These are phyloP conservation scores for Beta macrorhiza DNA, from an alignment of 179 eudicot species.

Conservation along the genomic window DNA sequence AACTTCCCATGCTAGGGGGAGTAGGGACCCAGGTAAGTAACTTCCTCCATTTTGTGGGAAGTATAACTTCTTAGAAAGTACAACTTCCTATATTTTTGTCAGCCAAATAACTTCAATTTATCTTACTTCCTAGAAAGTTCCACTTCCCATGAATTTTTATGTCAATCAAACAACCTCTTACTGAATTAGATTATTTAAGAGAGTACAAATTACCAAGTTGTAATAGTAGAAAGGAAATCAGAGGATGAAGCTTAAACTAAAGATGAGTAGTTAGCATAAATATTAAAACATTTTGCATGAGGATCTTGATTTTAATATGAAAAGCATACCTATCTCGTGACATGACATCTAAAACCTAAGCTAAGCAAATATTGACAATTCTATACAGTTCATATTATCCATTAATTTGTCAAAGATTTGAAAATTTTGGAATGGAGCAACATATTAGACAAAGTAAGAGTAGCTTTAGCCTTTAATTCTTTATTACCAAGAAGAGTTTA, in stretches of 20 bases:
- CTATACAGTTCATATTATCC: background rate
- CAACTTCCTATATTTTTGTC: too few relatives aligned
- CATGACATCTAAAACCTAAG: background rate
- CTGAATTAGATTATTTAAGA: too few relatives aligned
- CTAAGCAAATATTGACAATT: background rate
- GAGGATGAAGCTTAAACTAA: background rate
- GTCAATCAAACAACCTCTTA: too few relatives aligned
- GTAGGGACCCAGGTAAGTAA: too few relatives aligned
- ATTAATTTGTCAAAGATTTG: background rate
- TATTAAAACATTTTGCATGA: background rate
- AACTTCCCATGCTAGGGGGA: too few relatives aligned
- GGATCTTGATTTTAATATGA: background rate
- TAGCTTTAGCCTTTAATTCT: background rate
- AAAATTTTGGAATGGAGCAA: background rate
- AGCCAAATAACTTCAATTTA: too few relatives aligned
- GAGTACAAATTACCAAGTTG: background rate
- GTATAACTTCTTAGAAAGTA: too few relatives aligned
- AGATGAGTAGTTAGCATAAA: background rate
- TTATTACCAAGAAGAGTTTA: constrained; percentile 6
- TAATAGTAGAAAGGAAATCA: background rate
- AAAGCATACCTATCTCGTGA: background rate
- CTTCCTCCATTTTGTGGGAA: too few relatives aligned
- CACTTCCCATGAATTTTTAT: too few relatives aligned
- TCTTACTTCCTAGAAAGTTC: too few relatives aligned
- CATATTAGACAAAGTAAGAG: constrained; percentile 3